phyloP scores from a whole-genome alignment of 495 filamentous ascomycete species.

The Opeltia flavorubescens region DNA sequence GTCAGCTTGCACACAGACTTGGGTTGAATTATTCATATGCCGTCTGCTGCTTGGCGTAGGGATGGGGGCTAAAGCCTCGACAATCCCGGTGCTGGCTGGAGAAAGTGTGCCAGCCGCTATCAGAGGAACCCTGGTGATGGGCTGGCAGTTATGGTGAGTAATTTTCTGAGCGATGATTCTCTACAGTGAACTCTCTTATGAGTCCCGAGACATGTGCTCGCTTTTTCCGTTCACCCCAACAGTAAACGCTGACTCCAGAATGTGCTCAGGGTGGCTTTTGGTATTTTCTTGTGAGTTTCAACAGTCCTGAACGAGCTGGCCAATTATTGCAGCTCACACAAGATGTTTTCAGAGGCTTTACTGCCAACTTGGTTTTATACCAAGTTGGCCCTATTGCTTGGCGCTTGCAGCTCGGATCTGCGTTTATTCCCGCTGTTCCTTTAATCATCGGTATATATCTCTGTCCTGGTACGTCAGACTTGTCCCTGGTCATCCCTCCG shows the following conservation, averaged over 20 bases:
- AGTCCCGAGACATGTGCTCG: no score
- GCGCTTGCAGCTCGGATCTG: constrained; percentile 67
- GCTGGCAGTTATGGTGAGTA: constrained; percentile 78
- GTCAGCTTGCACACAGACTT: constrained; percentile 48
- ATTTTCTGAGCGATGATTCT: no score
- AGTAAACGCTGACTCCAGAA: no score
- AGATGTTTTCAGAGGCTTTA: constrained; percentile 34
- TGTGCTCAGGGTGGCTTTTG: constrained; percentile 77
- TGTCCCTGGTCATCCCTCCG: constrained; percentile 8
- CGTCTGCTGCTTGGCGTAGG: constrained; percentile 58
- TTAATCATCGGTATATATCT: constrained; percentile 51
- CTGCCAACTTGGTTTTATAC: constrained; percentile 54
- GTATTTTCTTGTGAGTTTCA: constrained; percentile 43
- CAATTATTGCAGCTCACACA: constrained; percentile 2
- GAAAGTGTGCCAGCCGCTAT: constrained; percentile 63
- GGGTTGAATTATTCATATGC: constrained; percentile 45
- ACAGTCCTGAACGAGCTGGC: constrained; percentile 10
- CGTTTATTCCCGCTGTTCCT: constrained; percentile 63
- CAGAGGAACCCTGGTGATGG: constrained; percentile 71
- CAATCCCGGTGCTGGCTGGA: constrained; percentile 60
- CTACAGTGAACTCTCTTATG: no score
- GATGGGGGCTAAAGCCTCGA: constrained; percentile 45
- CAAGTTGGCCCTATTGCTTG: constrained; percentile 44
- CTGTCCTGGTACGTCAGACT: constrained; percentile 34
- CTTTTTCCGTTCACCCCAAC: no score